A percentile compares a stretch with the other conserved stretches of the same genome.
Evolutionary conservation across 495 filamentous ascomycete species (phyloP).

Genomic region (Xylaria palmicola): DNA sequence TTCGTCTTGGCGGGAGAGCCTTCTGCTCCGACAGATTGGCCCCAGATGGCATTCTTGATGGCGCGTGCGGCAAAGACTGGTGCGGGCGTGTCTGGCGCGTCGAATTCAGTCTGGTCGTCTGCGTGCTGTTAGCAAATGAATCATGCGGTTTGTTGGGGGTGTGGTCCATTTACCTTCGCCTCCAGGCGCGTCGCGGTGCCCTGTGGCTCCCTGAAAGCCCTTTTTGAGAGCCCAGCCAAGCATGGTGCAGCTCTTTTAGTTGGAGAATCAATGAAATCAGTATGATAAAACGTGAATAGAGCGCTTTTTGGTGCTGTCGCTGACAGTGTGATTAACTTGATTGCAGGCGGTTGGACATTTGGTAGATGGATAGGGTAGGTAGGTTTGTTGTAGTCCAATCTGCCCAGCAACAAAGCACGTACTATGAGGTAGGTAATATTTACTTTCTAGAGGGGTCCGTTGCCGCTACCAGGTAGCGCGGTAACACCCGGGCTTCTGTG

Average conservation of each 20-base stretch:
- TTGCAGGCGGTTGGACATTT: neutral
- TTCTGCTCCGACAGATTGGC: conserved; percentile 59
- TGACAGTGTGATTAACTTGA: neutral
- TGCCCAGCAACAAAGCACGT: conserved; percentile 8
- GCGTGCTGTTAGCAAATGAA: conserved; percentile 15
- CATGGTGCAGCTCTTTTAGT: conserved; percentile 39
- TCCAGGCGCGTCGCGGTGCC: conserved; percentile 30
- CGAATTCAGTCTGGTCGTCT: conserved; percentile 51
- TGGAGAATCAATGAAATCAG: neutral
- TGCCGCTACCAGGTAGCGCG: neutral
- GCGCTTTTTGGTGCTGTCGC: no score
- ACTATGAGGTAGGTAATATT: conserved; percentile 5
- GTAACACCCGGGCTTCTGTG: neutral
- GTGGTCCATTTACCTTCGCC: conserved; percentile 24
- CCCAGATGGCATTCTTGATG: conserved; percentile 87
- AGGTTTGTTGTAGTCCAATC: neutral
- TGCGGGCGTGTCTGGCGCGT: conserved; percentile 87
- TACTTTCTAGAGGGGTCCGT: conserved; percentile 8
- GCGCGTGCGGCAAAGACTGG: conserved; percentile 92
- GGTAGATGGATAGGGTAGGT: neutral
- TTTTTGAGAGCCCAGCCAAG: conserved; percentile 56
- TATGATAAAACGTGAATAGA: neutral
- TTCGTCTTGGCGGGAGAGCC: conserved; percentile 1
- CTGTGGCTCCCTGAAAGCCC: conserved; percentile 32
- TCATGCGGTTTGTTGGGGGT: neutral